Conservation (phyloP, 2,329 filamentous ascomycete species). For the Dactylellina drechsleri region DNA sequence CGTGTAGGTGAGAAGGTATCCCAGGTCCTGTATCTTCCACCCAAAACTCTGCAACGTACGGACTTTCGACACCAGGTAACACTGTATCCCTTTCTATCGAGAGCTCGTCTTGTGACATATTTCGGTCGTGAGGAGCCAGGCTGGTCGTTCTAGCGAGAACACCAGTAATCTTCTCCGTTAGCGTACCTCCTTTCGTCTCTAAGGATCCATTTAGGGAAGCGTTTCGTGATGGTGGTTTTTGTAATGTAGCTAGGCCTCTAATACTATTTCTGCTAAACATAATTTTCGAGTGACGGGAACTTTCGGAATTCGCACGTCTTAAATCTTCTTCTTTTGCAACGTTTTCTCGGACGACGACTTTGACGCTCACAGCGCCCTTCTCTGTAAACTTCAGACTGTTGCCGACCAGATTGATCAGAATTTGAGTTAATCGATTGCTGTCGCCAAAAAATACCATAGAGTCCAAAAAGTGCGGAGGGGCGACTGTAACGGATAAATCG, state of each 20-base stretch:
- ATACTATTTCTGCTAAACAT: conserved; percentile 30
- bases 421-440: conserved; percentile 86
- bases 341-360: conserved; percentile 65
- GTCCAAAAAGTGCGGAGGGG: conserved; percentile 70
- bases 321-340: conserved; percentile 27
- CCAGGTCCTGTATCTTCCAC: conserved; percentile 89
- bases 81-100: conserved; percentile 24
- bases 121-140: conserved; percentile 17
- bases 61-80: conserved; percentile 56
- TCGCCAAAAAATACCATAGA: conserved; percentile 88
- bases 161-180: conserved; percentile 39
- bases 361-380: conserved; percentile 78
- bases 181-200: conserved; percentile 19
- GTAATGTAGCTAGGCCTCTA: conserved; percentile 15
- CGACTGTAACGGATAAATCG: conserved; percentile 76
- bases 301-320: conserved; percentile 44
- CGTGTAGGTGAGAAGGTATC: conserved; percentile 79
- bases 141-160: conserved; percentile 29
- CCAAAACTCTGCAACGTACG: conserved; percentile 84
- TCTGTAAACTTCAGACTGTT: conserved; percentile 91
- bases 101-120: conserved; percentile 35
- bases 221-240: conserved; percentile 40
- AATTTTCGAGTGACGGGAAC: conserved; percentile 42
- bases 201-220: conserved; percentile 23
- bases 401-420: conserved; percentile 92